phyloP scores from a whole-genome alignment of 179 eudicot genomes.

The Silene coronaria region DNA sequence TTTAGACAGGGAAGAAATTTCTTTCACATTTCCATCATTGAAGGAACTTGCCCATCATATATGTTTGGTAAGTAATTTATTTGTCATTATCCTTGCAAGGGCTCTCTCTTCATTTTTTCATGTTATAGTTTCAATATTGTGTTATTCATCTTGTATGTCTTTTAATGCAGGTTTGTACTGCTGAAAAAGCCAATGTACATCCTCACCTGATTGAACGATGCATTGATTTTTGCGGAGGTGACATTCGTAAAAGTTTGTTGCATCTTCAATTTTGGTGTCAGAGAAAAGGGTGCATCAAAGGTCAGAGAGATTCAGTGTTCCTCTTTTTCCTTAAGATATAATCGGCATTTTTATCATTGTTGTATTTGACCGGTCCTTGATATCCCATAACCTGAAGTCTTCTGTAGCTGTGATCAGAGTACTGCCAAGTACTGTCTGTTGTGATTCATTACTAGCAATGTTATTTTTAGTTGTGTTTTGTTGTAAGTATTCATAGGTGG shows the following conservation, averaged over 20 bases:
- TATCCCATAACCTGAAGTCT: neutral
- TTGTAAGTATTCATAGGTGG: neutral
- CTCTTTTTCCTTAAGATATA: neutral
- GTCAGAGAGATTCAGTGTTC: slow-evolving; percentile 34
- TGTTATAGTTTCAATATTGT: neutral
- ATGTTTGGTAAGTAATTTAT: slow-evolving; percentile 35
- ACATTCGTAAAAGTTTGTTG: slow-evolving; percentile 76
- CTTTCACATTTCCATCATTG: slow-evolving; percentile 57
- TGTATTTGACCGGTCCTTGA: slow-evolving; percentile 3
- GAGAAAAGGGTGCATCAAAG: slow-evolving; percentile 33
- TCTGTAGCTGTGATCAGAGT: neutral
- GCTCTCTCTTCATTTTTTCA: neutral
- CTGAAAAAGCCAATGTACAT: slow-evolving; percentile 53
- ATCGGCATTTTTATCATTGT: neutral
- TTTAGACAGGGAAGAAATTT: slow-evolving; percentile 62
- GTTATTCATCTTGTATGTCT: slow-evolving; percentile 16
- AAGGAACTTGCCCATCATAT: slow-evolving; percentile 60
- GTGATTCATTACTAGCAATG: neutral
- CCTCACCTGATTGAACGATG: slow-evolving; percentile 57
- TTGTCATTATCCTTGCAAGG: neutral
- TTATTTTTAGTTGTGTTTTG: too few relatives aligned
- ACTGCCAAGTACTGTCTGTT: neutral
- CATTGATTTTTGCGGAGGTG: slow-evolving; percentile 54
- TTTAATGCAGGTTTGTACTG: slow-evolving; percentile 60
- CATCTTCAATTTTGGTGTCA: slow-evolving; percentile 95